Evolutionary conservation across 2,329 filamentous ascomycete species (phyloP), one percentile per base, ranked within the genome.

Genomic region (Ophiocordyceps camponoti-saundersi): DNA sequence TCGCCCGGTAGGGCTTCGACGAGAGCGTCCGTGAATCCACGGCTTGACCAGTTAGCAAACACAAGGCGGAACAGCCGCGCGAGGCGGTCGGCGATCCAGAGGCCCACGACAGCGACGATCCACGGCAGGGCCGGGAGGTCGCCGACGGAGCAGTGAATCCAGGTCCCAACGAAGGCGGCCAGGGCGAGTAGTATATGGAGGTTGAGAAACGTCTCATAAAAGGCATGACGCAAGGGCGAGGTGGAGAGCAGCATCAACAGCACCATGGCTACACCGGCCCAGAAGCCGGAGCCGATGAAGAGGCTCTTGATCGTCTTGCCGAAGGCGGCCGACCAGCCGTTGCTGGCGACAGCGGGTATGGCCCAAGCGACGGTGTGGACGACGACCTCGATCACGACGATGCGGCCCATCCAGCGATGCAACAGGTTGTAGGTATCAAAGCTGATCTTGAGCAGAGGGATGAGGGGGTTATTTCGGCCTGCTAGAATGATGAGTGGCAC

Each of bases 131-230:
- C 83, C 3, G 82, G 75, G 6, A 88, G 72, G 13, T 73, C 72
- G 47, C 86, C 79, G 15, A 69, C 68, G 42, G 77, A 70, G 56
- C 86, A 79, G 67, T 96, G 92, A 36, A 89, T 68, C 74, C 81
- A 92, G 10, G 89, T 79, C 56, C 80, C 81, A 48, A 76, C 69
- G 45, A 95, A 75, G 44, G 71, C 68, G 47, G 85, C 59, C 34
- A 82, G 62, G 39, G 81, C 87, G 45, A 94, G 67, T 36, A 85
- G 62, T 54, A 94, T 88, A 65, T 96, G 92, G 29, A 82, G 65
- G 59, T 85, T 86, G 55, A 96, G 74, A 67, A 98, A 98, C 1
- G 87, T 93, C 67, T 98, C 92, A 67, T 98, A 98, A 61, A 95
- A 95, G 39, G 89, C 88, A 63, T 95, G 90, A 50, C 92, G 81